These are phyloP conservation scores for Patellifolia procumbens DNA, from an alignment of 179 eudicot species.

Conservation along the genomic window DNA sequence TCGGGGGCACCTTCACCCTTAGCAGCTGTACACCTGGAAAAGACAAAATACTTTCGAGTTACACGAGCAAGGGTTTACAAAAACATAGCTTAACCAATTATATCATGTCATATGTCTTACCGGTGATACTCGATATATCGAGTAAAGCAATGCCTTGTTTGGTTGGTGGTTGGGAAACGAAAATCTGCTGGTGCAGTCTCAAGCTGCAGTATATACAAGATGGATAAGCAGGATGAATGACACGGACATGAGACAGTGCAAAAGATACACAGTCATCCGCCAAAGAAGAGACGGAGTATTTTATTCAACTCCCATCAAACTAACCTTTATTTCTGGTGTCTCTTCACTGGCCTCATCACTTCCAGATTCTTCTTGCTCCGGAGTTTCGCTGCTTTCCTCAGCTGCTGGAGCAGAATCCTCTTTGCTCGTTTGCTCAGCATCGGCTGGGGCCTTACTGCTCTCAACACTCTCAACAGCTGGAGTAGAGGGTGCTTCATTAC, in stretches of 20 bases:
- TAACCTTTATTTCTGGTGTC: constrained; percentile 68
- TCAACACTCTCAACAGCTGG: constrained; percentile 32
- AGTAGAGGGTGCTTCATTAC: constrained; percentile 26
- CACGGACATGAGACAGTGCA: background rate
- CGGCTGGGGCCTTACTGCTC: constrained; percentile 37
- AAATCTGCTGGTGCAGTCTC: constrained; percentile 85
- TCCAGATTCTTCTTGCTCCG: constrained; percentile 36
- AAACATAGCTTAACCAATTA: background rate
- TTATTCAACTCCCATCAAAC: background rate
- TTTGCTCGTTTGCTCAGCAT: constrained; percentile 27
- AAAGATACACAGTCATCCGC: background rate
- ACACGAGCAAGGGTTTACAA: background rate
- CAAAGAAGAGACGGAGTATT: background rate
- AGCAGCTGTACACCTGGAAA: constrained; percentile 60
- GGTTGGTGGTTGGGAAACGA: constrained; percentile 83
- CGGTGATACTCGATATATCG: constrained; percentile 73
- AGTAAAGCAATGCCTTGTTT: constrained; percentile 80
- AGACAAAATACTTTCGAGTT: background rate
- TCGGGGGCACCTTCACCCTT: constrained; percentile 79
- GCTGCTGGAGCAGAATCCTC: constrained; percentile 37
- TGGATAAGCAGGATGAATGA: constrained; percentile 13
- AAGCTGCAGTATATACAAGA: constrained; percentile 39
- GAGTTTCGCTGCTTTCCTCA: constrained; percentile 45
- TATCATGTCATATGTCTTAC: constrained; percentile 31
- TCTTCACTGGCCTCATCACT: constrained; percentile 55